These are phyloP conservation scores for Phytophthora rubi DNA, from an alignment of 352 stramenopile genomes.

Conservation along the genomic window DNA sequence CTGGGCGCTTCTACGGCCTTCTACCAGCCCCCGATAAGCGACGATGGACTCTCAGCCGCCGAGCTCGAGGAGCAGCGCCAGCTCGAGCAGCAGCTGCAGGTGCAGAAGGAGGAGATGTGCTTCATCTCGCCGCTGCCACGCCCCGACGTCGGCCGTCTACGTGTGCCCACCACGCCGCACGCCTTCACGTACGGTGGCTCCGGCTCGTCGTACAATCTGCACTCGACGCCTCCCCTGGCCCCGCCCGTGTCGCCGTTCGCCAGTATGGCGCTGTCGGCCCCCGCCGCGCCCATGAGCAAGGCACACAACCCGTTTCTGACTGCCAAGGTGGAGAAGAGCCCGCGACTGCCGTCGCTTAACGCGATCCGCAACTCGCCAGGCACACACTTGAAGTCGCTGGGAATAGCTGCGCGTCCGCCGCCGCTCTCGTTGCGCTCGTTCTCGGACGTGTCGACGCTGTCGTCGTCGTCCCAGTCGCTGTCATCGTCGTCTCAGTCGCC, in stretches of 20 bases:
- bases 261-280: conserved; percentile 72
- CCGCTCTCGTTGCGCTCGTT: conserved; percentile 66
- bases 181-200: conserved; percentile 72
- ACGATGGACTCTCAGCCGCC: conserved; percentile 54
- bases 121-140: conserved; percentile 63
- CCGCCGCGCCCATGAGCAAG: conserved; percentile 54
- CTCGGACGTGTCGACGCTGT: conserved; percentile 60
- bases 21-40: conserved; percentile 37
- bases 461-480: conserved; percentile 42
- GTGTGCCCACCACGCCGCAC: conserved; percentile 41
- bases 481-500: conserved; percentile 27
- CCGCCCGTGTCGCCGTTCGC: conserved; percentile 77
- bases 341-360: conserved; percentile 73
- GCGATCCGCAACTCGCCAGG: conserved; percentile 70
- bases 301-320: conserved; percentile 67
- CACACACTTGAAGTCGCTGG: conserved; percentile 57
- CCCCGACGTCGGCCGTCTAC: conserved; percentile 30
- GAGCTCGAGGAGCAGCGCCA: conserved; percentile 70
- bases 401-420: conserved; percentile 61
- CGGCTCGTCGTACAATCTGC: conserved; percentile 50
- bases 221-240: conserved; percentile 57
- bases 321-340: conserved; percentile 66
- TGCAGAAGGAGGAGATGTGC: conserved; percentile 84
- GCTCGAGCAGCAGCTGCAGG: conserved; percentile 74
- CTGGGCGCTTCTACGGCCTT: conserved; percentile 22